phyloP scores from a whole-genome alignment of 2,329 filamentous ascomycete genomes.

The Stagonosporopsis vannaccii region DNA sequence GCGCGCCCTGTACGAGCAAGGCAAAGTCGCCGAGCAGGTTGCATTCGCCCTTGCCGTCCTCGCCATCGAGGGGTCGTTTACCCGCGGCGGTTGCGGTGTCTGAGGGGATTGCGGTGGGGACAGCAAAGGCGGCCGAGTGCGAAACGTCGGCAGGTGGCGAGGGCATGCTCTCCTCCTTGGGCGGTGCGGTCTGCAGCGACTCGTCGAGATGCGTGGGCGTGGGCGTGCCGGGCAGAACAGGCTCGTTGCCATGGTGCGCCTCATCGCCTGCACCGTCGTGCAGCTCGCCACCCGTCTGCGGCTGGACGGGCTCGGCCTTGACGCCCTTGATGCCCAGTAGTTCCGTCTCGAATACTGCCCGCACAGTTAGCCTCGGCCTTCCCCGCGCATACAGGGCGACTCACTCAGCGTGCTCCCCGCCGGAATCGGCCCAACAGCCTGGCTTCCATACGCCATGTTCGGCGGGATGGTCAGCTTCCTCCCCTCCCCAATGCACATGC shows the following conservation, averaged over 20 bases:
- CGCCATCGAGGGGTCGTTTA: conserved; percentile 48
- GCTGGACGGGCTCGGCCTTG: conserved; percentile 14
- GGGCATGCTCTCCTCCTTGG: conserved; percentile 15
- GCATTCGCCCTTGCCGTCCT: conserved; percentile 74
- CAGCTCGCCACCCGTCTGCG: neutral
- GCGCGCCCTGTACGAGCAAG: conserved; percentile 83
- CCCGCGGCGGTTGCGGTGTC: conserved; percentile 28
- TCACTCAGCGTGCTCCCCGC: conserved; percentile 77
- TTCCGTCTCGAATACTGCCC: conserved; percentile 88
- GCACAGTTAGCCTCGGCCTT: conserved; percentile 19
- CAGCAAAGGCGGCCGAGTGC: conserved; percentile 18
- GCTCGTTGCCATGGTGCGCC: conserved; percentile 4
- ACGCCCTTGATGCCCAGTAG: conserved; percentile 77
- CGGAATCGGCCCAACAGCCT: conserved; percentile 78
- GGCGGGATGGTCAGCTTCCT: conserved; percentile 88
- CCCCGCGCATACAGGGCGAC: conserved; percentile 31
- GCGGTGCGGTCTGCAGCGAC: conserved; percentile 1
- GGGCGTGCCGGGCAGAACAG: conserved; percentile 6
- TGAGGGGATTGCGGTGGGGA: conserved; percentile 23
- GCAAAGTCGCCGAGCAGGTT: conserved; percentile 89
- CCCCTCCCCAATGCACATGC: conserved; percentile 97
- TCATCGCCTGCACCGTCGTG: neutral
- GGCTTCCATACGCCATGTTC: conserved; percentile 80
- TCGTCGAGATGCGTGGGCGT: conserved; percentile 10
- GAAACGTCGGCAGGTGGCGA: conserved; percentile 21